Conservation (phyloP, 768 basidiomycete genomes). For the Lactarius evosmus region DNA sequence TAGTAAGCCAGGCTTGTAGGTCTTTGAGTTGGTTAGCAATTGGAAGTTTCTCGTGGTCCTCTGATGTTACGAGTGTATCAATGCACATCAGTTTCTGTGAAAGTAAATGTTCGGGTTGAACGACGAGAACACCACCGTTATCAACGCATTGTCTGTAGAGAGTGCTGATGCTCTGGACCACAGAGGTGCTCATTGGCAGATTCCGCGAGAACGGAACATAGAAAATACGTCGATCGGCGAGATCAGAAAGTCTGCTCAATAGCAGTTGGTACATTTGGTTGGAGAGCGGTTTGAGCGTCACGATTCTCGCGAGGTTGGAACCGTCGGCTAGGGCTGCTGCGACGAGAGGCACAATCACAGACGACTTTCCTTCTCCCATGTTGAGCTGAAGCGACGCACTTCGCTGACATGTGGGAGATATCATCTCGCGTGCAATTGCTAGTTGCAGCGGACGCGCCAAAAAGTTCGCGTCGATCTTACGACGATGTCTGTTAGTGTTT, state of each 20-base stretch:
- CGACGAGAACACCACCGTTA: slow-evolving; percentile 42
- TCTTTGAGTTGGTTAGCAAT: not conserved
- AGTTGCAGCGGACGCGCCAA: slow-evolving; percentile 43
- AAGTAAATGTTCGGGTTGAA: slow-evolving; percentile 53
- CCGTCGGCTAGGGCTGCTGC: slow-evolving; percentile 43
- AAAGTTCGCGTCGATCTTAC: slow-evolving; percentile 46
- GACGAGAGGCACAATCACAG: slow-evolving; percentile 49
- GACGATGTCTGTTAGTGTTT: not conserved
- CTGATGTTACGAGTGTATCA: slow-evolving; percentile 34
- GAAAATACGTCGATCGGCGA: slow-evolving; percentile 47
- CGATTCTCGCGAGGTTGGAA: slow-evolving; percentile 43
- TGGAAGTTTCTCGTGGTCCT: not conserved
- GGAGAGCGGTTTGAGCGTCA: slow-evolving; percentile 47
- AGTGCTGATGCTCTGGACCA: slow-evolving; percentile 29
- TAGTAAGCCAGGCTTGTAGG: not conserved
- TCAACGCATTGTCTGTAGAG: slow-evolving; percentile 41
- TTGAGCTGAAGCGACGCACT: slow-evolving; percentile 51
- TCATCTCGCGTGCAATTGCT: slow-evolving; percentile 46
- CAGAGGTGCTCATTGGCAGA: slow-evolving; percentile 29
- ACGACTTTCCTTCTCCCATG: slow-evolving; percentile 58
- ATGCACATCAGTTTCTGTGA: slow-evolving; percentile 49
- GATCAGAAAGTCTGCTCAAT: slow-evolving; percentile 41
- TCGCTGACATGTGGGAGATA: slow-evolving; percentile 35
- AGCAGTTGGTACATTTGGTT: slow-evolving; percentile 50
- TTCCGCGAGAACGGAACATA: slow-evolving; percentile 50